Evolutionary conservation across 1,284 basidiomycete genomes (phyloP).

Genomic region (Moesziomyces antarcticus): DNA sequence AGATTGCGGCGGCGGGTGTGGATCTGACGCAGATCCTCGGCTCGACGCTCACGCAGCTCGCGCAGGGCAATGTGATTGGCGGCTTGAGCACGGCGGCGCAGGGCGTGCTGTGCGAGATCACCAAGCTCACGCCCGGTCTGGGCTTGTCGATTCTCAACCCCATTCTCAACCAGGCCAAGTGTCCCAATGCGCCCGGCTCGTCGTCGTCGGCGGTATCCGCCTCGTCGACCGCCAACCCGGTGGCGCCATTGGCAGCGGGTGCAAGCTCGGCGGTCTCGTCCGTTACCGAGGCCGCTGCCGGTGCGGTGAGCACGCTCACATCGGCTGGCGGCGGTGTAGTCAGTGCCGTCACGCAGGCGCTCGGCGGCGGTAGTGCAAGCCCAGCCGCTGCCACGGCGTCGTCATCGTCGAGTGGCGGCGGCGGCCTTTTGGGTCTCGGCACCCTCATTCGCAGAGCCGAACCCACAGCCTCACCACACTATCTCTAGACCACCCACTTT

Average conservation of each 20-base stretch:
- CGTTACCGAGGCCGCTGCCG: background rate
- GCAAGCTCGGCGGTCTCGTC: constrained; percentile 2
- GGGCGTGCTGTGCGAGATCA: constrained; percentile 14
- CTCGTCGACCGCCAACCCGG: constrained; percentile 11
- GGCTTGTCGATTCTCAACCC: constrained; percentile 10
- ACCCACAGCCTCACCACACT: background rate
- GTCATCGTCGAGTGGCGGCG: background rate
- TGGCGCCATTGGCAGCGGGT: background rate
- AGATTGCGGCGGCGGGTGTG: constrained; percentile 1
- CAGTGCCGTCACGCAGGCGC: background rate
- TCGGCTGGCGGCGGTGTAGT: background rate
- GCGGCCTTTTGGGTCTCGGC: constrained; percentile 1
- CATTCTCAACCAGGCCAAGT: constrained; percentile 17
- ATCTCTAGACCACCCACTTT: background rate
- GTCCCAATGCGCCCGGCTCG: constrained; percentile 17
- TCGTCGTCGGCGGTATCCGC: constrained; percentile 3
- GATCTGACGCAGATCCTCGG: constrained; percentile 12
- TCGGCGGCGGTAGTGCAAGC: background rate
- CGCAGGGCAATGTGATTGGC: constrained; percentile 21
- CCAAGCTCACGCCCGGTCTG: constrained; percentile 7
- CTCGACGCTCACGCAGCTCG: constrained; percentile 6
- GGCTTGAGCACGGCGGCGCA: constrained; percentile 12
- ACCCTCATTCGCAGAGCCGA: background rate
- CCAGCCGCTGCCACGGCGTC: background rate
- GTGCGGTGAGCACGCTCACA: background rate